Evolutionary conservation across 164 flowering plant species (phyloP), one percentile per base, ranked within the genome.

Genomic region (Chimonanthus praecox): DNA sequence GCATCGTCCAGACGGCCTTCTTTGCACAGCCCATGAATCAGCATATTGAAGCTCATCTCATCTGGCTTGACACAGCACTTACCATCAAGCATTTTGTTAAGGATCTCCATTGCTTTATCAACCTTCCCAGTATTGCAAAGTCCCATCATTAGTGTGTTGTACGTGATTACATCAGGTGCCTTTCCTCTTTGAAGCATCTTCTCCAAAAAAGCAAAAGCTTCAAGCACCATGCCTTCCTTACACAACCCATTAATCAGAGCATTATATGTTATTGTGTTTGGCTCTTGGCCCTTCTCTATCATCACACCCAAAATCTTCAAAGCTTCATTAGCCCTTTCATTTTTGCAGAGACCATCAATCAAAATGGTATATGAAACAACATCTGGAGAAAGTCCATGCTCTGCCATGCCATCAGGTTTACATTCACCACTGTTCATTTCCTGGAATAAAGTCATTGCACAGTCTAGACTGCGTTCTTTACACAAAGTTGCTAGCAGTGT

Each of bases 21-120:
- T 67, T 79, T 84, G 76, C 88, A 87, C 11, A 92, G 86, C 71
- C 93, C 93, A 13, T 80, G 85, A 48, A 92, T 86, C 67, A 89
- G 58, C 47, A 70, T 72, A 74, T 82, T 87, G 74, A 72, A 85
- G 51, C 87, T 84, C 72, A 67, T 75, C 3, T 73, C 62, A 86
- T 88, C 83, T 4, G 91, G 90, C 64, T 82, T 66, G 67, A 80
- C 82, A 80, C 64, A 60, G 50, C 58, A 78, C 65, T 64, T 66
- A 45, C 82, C 83, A 58, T 80, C 76, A 43, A 76, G 15, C 80
- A 88, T 81, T 44, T 64, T 78, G 58, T 80, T 69, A 58, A 87
- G 84, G 66, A 91, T 79, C 71, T 78, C 75, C 73, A 85, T 2
- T 58, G 94, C 94, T 69, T 82, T 89, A 49, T 86, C 90, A 67